Percentiles rank a stretch among this genome's conserved stretches.
Evolutionary conservation across 306 rosid genomes (phyloP).

Genomic region (Erythrophleum fordii): DNA sequence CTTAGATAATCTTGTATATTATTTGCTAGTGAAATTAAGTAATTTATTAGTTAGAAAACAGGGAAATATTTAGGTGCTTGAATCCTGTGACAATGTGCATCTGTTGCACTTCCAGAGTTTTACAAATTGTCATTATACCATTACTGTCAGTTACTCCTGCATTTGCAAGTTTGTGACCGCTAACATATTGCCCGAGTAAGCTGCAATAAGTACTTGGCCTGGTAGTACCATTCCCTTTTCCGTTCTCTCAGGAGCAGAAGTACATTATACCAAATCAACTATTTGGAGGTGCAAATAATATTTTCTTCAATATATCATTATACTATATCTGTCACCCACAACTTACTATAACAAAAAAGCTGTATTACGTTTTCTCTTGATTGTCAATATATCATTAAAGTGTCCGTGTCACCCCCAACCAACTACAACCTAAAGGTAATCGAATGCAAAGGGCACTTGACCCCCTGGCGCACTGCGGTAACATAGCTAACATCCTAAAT

Average conservation of each 20-base stretch:
- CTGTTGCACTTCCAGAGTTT: neutral
- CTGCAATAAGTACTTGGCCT: neutral
- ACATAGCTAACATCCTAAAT: no score
- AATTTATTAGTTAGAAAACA: neutral
- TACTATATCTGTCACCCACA: no score
- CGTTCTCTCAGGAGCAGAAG: no score
- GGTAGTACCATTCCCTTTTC: neutral
- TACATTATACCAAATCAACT: no score
- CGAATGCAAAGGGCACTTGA: no score
- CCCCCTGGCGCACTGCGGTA: no score
- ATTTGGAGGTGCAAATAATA: no score
- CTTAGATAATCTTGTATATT: constrained; percentile 1
- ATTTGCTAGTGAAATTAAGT: neutral
- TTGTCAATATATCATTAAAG: neutral
- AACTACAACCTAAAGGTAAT: no score
- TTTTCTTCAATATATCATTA: no score
- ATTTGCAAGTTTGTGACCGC: neutral
- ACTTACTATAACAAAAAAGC: no score
- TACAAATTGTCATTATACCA: neutral
- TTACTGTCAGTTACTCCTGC: neutral
- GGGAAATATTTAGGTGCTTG: neutral
- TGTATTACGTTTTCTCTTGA: neutral
- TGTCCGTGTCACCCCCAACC: no score
- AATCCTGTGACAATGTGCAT: neutral
- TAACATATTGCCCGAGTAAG: neutral